Base-by-base conservation (phyloP, 1,284 basidiomycete species). In the Bjerkandera adusta region DNA sequence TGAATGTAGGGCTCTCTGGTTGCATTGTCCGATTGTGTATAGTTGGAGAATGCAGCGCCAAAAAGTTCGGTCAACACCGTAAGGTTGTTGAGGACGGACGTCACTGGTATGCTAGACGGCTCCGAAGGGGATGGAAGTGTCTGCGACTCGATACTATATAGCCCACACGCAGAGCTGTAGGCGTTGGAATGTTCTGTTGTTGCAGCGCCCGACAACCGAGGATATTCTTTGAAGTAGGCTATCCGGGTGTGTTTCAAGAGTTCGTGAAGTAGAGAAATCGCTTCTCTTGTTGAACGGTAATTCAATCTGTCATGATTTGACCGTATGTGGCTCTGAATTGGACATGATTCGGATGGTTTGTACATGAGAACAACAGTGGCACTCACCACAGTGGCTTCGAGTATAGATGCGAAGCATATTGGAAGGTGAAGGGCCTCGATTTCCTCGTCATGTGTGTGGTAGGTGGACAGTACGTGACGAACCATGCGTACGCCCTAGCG, bases 391-490 rank as follows among this genome's bases (percentile, higher is more conserved):
- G 89, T 55, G 6, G 77, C 59, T 52, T 91, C 85, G 32, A 83
- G 60, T 36, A 89, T 68, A 10, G 79, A 81, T 5, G 79, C 70
- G 51, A 91, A 85, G 12, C 89, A 71, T 27, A 91, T 66, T 0
- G 93, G 93, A 1, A 95, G 71, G 63, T 97, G 92, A 26, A 94
- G 72, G 12, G 72, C 78, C 58, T 80, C 80, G 12, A 86, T 81
- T 61, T 94, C 92, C 49, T 93, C 89, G 54, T 95, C 92, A 58
- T 90, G 88, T 6, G 71, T 60, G 7, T 80, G 74, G 58, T 93
- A 89, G 2, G 78, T 79, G 34, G 71, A 73, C 20, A 95, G 68
- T 33, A 92, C 70, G 60, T 91, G 91, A n/a, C 72, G 60, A 1
- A 81, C 71, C 66, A 91, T 76, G 27, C 67, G 66, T 37, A 86